Conservation (phyloP, 805 yeast genomes). For the Nakazawaea pomicola region DNA sequence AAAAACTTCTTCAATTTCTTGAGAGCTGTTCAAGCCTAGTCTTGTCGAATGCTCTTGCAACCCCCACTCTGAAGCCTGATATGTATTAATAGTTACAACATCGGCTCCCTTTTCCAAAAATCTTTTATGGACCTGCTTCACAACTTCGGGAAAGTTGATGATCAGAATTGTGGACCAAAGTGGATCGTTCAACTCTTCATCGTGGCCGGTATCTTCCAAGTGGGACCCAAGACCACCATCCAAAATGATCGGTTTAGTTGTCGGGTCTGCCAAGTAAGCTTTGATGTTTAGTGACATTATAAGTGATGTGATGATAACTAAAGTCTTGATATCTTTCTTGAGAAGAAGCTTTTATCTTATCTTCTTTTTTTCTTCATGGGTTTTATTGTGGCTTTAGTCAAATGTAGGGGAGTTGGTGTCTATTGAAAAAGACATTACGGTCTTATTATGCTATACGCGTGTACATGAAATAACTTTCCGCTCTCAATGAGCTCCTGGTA, state of each 20-base stretch:
- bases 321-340: background rate
- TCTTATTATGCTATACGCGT: too few relatives aligned
- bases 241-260: slow-evolving; percentile 17
- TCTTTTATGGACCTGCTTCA: slow-evolving; percentile 42
- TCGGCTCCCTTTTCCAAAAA: slow-evolving; percentile 54
- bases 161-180: slow-evolving; percentile 63
- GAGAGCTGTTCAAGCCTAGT: slow-evolving; percentile 1
- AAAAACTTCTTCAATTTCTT: slow-evolving; percentile 18
- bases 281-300: slow-evolving; percentile 4
- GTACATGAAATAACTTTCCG: too few relatives aligned
- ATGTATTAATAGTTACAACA: slow-evolving; percentile 50
- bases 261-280: slow-evolving; percentile 1
- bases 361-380: background rate
- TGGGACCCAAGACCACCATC: slow-evolving; percentile 71
- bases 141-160: slow-evolving; percentile 34
- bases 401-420: too few relatives aligned
- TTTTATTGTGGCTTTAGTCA: too few relatives aligned
- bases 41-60: slow-evolving; percentile 23
- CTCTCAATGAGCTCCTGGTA: background rate
- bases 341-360: background rate
- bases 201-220: slow-evolving; percentile 43
- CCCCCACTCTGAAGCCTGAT: slow-evolving; percentile 50
- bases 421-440: too few relatives aligned
- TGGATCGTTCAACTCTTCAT: slow-evolving; percentile 32
- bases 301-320: background rate